Evolutionary conservation across 441 rosid species (phyloP), one percentile per base, ranked within the genome.

Genomic region (Dalechampia spathulata): DNA sequence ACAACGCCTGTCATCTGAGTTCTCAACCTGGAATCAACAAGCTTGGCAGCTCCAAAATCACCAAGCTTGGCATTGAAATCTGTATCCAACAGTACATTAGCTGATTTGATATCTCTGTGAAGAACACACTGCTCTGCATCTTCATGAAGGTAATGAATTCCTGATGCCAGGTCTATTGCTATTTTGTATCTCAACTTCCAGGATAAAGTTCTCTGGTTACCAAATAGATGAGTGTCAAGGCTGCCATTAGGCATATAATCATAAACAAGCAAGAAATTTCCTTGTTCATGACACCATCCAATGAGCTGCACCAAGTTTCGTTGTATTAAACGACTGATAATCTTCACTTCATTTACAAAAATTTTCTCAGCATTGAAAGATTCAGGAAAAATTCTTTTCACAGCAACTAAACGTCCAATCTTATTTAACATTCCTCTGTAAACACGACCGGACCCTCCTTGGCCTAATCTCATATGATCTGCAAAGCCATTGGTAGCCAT

Each of bases 331-430:
- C 44, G 37, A 25, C 53, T 47, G 2, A n/a, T 58, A 15, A 58
- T 49, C 45, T 46, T 58, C 3, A 37, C 53, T 46, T 57, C 52
- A n/a, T 57, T 57, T 1, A 57, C n/a, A 41, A 57, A 57, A 1
- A 57, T 21, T 34, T 36, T 34, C 44, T 57, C 45, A 0, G 49
- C 32, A 12, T 36, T 11, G 12, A 23, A 7, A 30, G 4, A 57
- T 38, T 52, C 17, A 0, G 36, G 0, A 1, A 0, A 25, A 26
- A 55, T 25, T 55, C n/a, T 55, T 37, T 55, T 55, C 15, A 55
- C 48, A 22, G 15, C 46, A 23, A 39, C 34, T 9, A 39, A 8
- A 7, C 58, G 32, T 4, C 7, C 22, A 21, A 40, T 6, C 16
- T 40, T 48, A 39, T 8, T 39, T 37, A 55, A 55, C 13, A 25